These are phyloP conservation scores for Nicotiana noctiflora DNA, from an alignment of 257 asterid genomes.

Conservation along the genomic window DNA sequence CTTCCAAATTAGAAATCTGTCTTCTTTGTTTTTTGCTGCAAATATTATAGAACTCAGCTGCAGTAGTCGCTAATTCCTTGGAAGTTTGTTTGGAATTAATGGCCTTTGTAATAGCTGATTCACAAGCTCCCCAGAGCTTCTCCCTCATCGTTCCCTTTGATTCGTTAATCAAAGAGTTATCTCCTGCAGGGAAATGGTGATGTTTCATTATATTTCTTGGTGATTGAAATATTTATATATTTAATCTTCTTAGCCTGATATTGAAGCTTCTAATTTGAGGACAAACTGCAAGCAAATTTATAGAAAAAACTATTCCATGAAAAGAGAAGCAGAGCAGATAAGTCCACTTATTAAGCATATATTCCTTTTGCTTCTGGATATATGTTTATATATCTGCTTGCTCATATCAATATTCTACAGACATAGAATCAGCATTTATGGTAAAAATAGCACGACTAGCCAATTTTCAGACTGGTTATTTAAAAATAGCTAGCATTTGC, in stretches of 20 bases:
- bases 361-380: constrained; percentile 3
- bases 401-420: not conserved
- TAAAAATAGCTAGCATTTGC: no score
- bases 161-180: constrained; percentile 16
- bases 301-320: constrained; percentile 12
- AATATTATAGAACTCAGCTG: not conserved
- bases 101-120: not conserved
- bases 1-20: constrained; percentile 35
- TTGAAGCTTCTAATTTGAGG: not conserved
- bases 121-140: constrained; percentile 17
- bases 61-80: constrained; percentile 11
- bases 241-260: not conserved
- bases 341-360: not conserved
- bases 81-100: constrained; percentile 6
- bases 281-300: constrained; percentile 6
- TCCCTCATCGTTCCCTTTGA: constrained; percentile 18
- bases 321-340: not conserved
- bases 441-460: no score
- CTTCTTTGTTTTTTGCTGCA: constrained; percentile 21
- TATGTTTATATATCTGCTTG: not conserved
- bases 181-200: constrained; percentile 24
- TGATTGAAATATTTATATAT: not conserved
- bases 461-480: no score
- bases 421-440: not conserved
- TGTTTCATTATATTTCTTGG: constrained; percentile 27